Evolutionary conservation across 306 rosid genomes (phyloP), one percentile per base, ranked within the genome.

Genomic region (Dryas octopetala): DNA sequence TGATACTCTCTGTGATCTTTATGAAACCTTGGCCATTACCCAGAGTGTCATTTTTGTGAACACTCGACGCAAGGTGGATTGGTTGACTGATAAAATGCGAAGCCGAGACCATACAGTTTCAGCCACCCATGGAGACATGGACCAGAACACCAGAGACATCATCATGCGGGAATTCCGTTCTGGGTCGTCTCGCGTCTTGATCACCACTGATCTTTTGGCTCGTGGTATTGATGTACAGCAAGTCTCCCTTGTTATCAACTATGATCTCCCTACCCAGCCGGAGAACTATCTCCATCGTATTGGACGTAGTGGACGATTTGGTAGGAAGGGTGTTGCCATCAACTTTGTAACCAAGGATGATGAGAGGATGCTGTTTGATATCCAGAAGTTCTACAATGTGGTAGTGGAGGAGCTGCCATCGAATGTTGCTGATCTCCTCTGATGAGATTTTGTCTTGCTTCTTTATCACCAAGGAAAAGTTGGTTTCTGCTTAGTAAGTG

Each of bases 51-150:
- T 91, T 75, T 89, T 91, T 23, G 91, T 91, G 1, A 91, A 91
- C 83, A 89, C 97, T 68, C 83, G 97, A 68, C 91, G 97, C 86
- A 91, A 91, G 88, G 97, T 91, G 40, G 97, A 91, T 68, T 91
- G 97, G 97, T 87, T 91, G 68, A 91, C 93, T 6, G 93, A 91
- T 87, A 91, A 88, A 83, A 91, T 91, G 96, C 76, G 96, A 70
- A 77, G 91, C 86, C 83, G 96, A 17, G 96, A 91, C 83, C 96
- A 91, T 57, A 91, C 93, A 2, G 96, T 91, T 32, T 91, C 96
- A 9, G 96, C 96, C 61, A 91, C 96, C 70, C 96, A 90, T 59
- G 96, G 96, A 82, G 96, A 91, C 81, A 91, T 91, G 96, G 96
- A 91, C 84, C 96, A 91, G 84, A 91, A 91, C 65, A 91, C 91